Base-by-base conservation (phyloP, 2,329 filamentous ascomycete species). In the Fusarium sp. region DNA sequence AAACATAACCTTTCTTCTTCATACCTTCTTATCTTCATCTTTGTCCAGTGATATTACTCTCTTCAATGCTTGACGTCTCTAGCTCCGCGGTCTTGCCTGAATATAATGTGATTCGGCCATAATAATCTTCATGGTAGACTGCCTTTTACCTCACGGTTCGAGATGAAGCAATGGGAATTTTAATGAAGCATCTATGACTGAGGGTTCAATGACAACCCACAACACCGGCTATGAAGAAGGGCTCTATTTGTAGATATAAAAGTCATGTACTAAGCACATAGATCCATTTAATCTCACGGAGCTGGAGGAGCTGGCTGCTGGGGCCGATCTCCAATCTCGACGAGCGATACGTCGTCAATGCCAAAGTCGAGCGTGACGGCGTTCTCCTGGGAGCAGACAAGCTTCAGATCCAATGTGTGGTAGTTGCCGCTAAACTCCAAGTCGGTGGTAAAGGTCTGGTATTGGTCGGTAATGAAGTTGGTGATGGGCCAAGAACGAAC, bases 331-430 rank as follows among this genome's bases (percentile, higher is more conserved):
- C 31, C 31, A 38, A 52, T 43, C 2, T 48, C 29, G 6, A 31
- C 21, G 1, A 61, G 25, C 6, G 19, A 11, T n/a, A 61, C 29
- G 29, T 57, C 45, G 21, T 61, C 57, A 13, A 61, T 33, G 7
- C 36, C 57, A 47, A 57, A 23, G 4, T 42, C 49, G 11, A 61
- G 19, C 2, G 39, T 47, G 32, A 57, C 41, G 5, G 3, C 9
- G 2, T 36, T 33, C 11, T 38, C 6, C 3, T 2, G 5, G 6
- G 49, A 33, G 36, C 53, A 57, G 29, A 49, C 49, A 11, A 61
- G 57, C 37, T 45, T 57, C 31, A 57, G n/a, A 6, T 27, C 49
- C 10, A 61, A 14, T 1, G 21, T 25, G 31, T 46, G 14, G 6
- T 57, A 42, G 13, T 43, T 19, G 14, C 19, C 5, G 9, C 14